Evolutionary conservation across 2,329 filamentous ascomycete species (phyloP).

Genomic region (Tetracladium maxilliforme): DNA sequence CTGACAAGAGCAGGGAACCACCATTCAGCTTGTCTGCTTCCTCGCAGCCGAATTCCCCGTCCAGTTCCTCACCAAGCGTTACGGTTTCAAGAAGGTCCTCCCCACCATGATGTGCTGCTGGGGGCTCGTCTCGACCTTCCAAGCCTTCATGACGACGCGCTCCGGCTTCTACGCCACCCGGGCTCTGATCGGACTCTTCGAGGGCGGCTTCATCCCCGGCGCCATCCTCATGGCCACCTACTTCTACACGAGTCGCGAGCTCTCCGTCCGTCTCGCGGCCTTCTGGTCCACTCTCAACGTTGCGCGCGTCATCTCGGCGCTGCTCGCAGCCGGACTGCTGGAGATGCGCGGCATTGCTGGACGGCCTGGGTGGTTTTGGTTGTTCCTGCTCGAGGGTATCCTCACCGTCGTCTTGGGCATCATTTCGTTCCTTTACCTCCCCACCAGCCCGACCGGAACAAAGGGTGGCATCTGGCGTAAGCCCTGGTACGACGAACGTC

Average conservation of each 20-base stretch:
- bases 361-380: constrained; percentile 39
- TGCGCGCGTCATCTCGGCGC: constrained; percentile 27
- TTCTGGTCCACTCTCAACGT: constrained; percentile 47
- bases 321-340: constrained; percentile 28
- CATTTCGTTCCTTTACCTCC: constrained; percentile 41
- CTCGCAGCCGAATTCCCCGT: constrained; percentile 41
- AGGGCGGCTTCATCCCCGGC: constrained; percentile 43
- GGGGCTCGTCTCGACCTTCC: constrained; percentile 27
- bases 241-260: constrained; percentile 55
- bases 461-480: constrained; percentile 43
- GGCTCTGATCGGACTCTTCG: constrained; percentile 34
- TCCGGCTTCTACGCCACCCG: constrained; percentile 33
- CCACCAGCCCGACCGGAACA: constrained; percentile 50
- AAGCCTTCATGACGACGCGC: constrained; percentile 33
- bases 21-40: constrained; percentile 38
- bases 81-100: constrained; percentile 40
- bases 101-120: constrained; percentile 36
- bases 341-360: constrained; percentile 32
- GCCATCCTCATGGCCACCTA: constrained; percentile 54
- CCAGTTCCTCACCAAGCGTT: constrained; percentile 39
- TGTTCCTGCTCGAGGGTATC: constrained; percentile 26
- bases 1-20: constrained; percentile 22
- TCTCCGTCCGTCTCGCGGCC: constrained; percentile 49
- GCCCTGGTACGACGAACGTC: constrained; percentile 50
- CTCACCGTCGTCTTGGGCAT: constrained; percentile 32